A percentile compares a stretch with the other conserved stretches of the same genome.
These are phyloP conservation scores for Quercus phellos DNA, from an alignment of 331 rosid genomes.

Conservation along the genomic window DNA sequence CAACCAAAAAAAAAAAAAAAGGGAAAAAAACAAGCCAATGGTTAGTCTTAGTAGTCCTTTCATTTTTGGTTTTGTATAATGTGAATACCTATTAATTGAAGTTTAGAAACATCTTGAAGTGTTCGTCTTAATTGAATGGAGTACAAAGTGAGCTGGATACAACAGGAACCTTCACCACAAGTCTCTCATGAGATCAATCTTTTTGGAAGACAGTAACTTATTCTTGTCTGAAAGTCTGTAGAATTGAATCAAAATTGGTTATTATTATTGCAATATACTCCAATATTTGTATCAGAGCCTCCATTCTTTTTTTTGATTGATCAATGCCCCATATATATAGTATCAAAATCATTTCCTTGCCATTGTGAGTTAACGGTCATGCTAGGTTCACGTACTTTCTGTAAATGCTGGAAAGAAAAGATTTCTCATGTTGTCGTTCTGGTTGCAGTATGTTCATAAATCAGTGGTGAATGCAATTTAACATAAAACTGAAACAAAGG, in stretches of 20 bases:
- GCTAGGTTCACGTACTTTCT: neutral
- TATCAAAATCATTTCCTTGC: neutral
- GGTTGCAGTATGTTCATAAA: neutral
- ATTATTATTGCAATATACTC: neutral
- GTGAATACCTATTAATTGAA: neutral
- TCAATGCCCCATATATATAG: neutral
- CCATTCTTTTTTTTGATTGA: neutral
- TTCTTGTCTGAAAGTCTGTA: neutral
- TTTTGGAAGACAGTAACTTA: neutral
- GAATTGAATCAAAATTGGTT: neutral
- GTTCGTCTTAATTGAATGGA: neutral
- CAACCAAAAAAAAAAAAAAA: too few species aligned
- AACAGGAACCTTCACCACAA: neutral
- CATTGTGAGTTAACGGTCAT: neutral
- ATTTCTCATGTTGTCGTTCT: neutral
- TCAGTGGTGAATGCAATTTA: neutral
- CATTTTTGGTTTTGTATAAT: neutral
- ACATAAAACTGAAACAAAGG: neutral
- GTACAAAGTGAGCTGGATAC: neutral
- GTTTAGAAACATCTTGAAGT: neutral
- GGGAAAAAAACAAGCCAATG: neutral
- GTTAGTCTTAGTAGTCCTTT: neutral
- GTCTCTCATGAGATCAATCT: neutral
- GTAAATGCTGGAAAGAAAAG: neutral
- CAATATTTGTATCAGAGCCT: neutral